Conservation (phyloP, 2,329 filamentous ascomycete species). For the Lasiodiplodia citricola region DNA sequence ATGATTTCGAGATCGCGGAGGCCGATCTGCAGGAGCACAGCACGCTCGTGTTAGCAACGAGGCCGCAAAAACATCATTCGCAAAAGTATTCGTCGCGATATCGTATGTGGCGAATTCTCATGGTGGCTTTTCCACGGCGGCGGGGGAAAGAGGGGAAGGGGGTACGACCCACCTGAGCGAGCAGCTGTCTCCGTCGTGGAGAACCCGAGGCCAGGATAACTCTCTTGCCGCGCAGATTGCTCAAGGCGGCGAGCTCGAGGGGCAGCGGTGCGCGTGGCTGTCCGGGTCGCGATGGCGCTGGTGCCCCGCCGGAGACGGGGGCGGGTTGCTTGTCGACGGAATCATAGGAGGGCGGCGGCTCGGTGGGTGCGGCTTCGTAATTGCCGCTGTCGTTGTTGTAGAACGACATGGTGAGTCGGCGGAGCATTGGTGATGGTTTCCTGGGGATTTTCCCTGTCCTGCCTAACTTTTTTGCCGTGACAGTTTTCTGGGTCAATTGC, state of each 20-base stretch:
- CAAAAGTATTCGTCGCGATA: not conserved
- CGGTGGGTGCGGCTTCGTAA: constrained; percentile 36
- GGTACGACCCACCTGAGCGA: constrained; percentile 65
- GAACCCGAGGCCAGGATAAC: constrained; percentile 91
- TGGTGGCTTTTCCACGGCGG: not conserved
- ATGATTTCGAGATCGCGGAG: constrained; percentile 81
- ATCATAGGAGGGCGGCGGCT: constrained; percentile 53
- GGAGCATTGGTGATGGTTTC: constrained; percentile 4
- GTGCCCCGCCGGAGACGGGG: constrained; percentile 30
- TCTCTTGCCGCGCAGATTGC: constrained; percentile 75
- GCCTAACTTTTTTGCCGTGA: not conserved
- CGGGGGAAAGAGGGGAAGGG: constrained; percentile 10
- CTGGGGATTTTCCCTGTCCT: not conserved
- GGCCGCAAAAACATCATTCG: not conserved
- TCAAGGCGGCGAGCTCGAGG: constrained; percentile 80
- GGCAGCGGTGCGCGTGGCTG: constrained; percentile 63
- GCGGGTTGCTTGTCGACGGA: constrained; percentile 37
- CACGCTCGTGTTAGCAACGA: not conserved
- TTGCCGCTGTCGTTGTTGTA: constrained; percentile 14
- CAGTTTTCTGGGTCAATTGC: constrained; percentile 16
- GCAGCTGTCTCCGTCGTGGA: constrained; percentile 80
- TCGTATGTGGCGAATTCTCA: not conserved
- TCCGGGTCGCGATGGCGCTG: constrained; percentile 41
- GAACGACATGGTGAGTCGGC: constrained; percentile 24
- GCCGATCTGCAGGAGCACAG: constrained; percentile 66